Conservation (phyloP, 116 monocot species). For the Trichopus zeylanicus region DNA sequence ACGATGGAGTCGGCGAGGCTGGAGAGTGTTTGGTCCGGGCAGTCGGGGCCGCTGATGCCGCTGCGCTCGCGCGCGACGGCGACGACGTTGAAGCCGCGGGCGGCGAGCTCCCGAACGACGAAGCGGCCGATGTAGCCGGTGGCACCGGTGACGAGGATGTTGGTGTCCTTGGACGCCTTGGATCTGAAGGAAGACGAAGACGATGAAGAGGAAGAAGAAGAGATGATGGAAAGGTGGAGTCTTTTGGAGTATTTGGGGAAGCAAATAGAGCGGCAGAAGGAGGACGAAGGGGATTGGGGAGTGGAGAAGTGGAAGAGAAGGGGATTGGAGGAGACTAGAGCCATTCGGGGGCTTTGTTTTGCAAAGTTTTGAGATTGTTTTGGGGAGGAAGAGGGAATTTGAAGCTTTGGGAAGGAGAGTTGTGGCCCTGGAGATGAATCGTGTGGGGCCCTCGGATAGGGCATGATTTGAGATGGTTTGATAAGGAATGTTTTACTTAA, state of each 20-base stretch:
- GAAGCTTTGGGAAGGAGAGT: too few species aligned
- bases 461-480: too few species aligned
- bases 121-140: constrained; percentile 90
- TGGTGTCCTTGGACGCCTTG: constrained; percentile 34
- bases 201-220: neutral
- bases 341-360: too few species aligned
- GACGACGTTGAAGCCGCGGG: constrained; percentile 62
- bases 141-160: constrained; percentile 64
- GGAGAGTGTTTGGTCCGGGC: constrained; percentile 16
- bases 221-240: constrained; percentile 3
- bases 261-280: neutral
- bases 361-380: too few species aligned
- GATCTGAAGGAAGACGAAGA: constrained; percentile 22
- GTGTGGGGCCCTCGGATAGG: too few species aligned
- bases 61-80: constrained; percentile 57
- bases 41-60: constrained; percentile 46
- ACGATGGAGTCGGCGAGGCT: constrained; percentile 44
- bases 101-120: constrained; percentile 71
- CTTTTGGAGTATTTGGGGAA: constrained; percentile 2
- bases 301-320: constrained; percentile 1
- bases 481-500: too few species aligned
- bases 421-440: too few species aligned
- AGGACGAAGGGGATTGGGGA: neutral
- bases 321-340: neutral
- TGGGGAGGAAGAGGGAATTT: too few species aligned